Evolutionary conservation across 2,329 filamentous ascomycete species (phyloP).

Genomic region (Diaporthe citri): DNA sequence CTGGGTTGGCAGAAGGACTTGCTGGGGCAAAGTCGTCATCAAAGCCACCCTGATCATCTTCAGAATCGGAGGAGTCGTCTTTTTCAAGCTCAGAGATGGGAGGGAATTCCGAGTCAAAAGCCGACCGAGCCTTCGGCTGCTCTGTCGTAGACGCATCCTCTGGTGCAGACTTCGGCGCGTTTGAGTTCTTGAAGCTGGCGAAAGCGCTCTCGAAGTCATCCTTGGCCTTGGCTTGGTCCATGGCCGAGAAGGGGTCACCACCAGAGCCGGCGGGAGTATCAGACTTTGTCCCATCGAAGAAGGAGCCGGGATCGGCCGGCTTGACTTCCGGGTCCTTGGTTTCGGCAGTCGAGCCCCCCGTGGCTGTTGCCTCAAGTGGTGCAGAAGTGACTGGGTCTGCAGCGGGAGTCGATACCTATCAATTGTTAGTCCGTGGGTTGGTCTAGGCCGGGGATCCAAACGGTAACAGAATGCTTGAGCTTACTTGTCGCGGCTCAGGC

Average conservation of each 20-base stretch:
- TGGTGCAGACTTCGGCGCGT: slow-evolving; percentile 57
- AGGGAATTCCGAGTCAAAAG: slow-evolving; percentile 85
- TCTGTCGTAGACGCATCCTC: slow-evolving; percentile 56
- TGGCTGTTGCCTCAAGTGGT: slow-evolving; percentile 50
- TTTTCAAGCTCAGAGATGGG: slow-evolving; percentile 89
- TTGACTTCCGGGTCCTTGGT: slow-evolving; percentile 36
- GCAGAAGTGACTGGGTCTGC: slow-evolving; percentile 45
- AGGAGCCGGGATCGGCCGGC: slow-evolving; percentile 32
- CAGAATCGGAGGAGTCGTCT: slow-evolving; percentile 87
- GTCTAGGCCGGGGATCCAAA: slow-evolving; percentile 77
- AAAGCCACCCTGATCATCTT: slow-evolving; percentile 84
- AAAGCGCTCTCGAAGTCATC: slow-evolving; percentile 90
- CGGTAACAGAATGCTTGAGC: slow-evolving; percentile 77
- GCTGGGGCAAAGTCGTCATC: slow-evolving; percentile 91
- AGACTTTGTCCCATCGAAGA: slow-evolving; percentile 34
- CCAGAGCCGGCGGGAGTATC: slow-evolving; percentile 32
- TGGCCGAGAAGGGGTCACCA: slow-evolving; percentile 65
- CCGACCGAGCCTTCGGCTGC: slow-evolving; percentile 59
- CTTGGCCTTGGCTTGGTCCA: slow-evolving; percentile 73
- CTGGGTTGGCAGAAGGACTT: slow-evolving; percentile 57
- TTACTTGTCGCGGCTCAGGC: slow-evolving; percentile 82
- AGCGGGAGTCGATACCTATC: slow-evolving; percentile 42
- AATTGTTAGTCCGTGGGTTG: slow-evolving; percentile 44
- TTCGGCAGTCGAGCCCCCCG: slow-evolving; percentile 40
- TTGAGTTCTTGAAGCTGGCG: slow-evolving; percentile 75